phyloP scores from a whole-genome alignment of 768 basidiomycete species.

The Lactifluus volemus region DNA sequence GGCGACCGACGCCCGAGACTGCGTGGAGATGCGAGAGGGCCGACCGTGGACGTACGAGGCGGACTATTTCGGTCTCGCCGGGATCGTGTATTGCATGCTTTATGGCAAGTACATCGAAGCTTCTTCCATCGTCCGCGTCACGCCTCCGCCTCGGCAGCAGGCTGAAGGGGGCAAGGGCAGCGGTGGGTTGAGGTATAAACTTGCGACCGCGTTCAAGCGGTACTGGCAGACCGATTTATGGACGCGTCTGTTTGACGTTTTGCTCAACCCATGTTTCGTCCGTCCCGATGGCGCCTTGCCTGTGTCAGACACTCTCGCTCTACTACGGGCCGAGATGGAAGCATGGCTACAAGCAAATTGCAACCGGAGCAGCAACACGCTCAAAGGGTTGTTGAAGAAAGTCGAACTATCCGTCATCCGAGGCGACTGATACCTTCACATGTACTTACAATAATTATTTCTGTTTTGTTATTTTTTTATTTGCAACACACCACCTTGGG shows the following conservation, averaged over 20 bases:
- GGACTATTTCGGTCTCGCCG: constrained; percentile 94
- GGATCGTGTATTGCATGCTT: constrained; percentile 91
- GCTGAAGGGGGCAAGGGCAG: background rate
- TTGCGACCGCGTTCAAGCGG: constrained; percentile 74
- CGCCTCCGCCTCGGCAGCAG: constrained; percentile 24
- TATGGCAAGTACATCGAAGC: constrained; percentile 94
- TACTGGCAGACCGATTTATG: constrained; percentile 94
- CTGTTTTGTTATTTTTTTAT: background rate
- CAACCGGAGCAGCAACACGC: constrained; percentile 69
- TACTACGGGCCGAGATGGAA: constrained; percentile 76
- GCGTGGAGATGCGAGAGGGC: constrained; percentile 79
- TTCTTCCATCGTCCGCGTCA: constrained; percentile 38
- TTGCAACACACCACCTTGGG: background rate
- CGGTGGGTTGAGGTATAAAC: constrained; percentile 38
- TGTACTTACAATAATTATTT: background rate
- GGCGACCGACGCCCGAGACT: constrained; percentile 85
- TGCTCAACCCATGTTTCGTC: constrained; percentile 74
- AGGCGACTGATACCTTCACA: constrained; percentile 19
- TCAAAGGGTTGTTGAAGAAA: constrained; percentile 79
- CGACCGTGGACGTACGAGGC: constrained; percentile 90
- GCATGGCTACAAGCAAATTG: constrained; percentile 79
- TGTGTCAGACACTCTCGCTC: constrained; percentile 55
- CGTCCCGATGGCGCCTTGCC: constrained; percentile 56
- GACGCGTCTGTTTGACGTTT: constrained; percentile 70
- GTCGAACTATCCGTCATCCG: constrained; percentile 48